Percentiles rank a stretch among this genome's conserved stretches.
phyloP scores from a whole-genome alignment of 768 basidiomycete genomes.

The Xerocomellus intermedius region DNA sequence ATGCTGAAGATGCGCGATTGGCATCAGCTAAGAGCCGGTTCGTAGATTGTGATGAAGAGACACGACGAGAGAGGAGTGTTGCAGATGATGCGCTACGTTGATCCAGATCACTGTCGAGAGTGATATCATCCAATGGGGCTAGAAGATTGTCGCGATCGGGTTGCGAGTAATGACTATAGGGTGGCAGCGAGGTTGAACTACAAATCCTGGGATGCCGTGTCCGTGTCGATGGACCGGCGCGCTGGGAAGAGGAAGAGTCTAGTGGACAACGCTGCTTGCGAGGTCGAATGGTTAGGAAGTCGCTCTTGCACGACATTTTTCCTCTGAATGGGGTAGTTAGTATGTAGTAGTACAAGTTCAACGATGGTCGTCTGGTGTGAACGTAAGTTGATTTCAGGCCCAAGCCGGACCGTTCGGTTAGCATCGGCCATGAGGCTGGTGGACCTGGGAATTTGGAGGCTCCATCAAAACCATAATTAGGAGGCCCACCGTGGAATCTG shows the following conservation, averaged over 20 bases:
- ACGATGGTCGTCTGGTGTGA: constrained; percentile 14
- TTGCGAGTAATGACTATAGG: background rate
- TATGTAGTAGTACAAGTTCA: constrained; percentile 29
- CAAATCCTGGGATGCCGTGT: constrained; percentile 1
- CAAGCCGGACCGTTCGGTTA: constrained; percentile 22
- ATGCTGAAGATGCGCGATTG: constrained; percentile 7
- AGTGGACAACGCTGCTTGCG: constrained; percentile 1
- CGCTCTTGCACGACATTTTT: constrained; percentile 20
- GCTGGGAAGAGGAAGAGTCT: background rate
- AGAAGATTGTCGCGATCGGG: constrained; percentile 1
- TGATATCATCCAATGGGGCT: constrained; percentile 9
- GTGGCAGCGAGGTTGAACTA: constrained; percentile 15
- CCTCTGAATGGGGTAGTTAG: constrained; percentile 2
- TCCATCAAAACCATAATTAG: background rate
- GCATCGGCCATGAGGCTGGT: constrained; percentile 9
- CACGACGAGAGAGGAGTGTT: constrained; percentile 19
- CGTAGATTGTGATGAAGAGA: constrained; percentile 4
- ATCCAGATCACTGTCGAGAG: constrained; percentile 20
- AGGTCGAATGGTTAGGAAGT: constrained; percentile 6
- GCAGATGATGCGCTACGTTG: constrained; percentile 19
- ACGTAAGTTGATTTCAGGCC: constrained; percentile 28
- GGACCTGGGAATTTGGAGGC: constrained; percentile 7
- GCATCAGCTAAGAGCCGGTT: constrained; percentile 3
- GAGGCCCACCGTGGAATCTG: background rate
- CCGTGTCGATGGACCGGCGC: constrained; percentile 6